Evolutionary conservation across 257 asterid genomes (phyloP).

Genomic region (Agastache rugosa): DNA sequence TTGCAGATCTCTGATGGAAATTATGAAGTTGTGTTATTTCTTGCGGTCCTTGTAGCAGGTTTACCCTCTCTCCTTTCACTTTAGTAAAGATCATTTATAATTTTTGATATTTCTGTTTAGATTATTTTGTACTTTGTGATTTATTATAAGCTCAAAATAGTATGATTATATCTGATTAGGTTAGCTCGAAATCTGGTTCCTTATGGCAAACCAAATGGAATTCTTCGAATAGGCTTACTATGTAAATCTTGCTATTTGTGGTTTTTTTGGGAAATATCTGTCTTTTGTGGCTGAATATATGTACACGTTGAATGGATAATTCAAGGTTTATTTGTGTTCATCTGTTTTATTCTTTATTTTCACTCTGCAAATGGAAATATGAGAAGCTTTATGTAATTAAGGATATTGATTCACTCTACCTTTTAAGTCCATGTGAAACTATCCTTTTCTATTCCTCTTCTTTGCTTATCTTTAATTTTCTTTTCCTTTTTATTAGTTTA

Average conservation of each 20-base stretch:
- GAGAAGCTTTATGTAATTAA: slow-evolving; percentile 44
- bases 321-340: slow-evolving; percentile 27
- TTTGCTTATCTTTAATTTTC: slow-evolving; percentile 19
- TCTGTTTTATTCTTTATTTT: slow-evolving; percentile 31
- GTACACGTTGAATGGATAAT: slow-evolving; percentile 6
- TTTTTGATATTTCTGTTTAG: slow-evolving; percentile 26
- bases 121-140: slow-evolving; percentile 11
- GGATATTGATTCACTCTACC: slow-evolving; percentile 50
- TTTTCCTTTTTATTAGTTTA: slow-evolving; percentile 20
- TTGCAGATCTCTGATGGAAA: slow-evolving; percentile 45
- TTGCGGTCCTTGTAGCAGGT: slow-evolving; percentile 37
- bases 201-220: slow-evolving; percentile 19
- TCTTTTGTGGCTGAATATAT: slow-evolving; percentile 2
- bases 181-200: slow-evolving; percentile 25
- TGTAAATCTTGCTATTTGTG: slow-evolving; percentile 33
- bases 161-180: slow-evolving; percentile 22
- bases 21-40: slow-evolving; percentile 22
- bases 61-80: slow-evolving; percentile 18
- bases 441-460: slow-evolving; percentile 48
- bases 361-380: slow-evolving; percentile 39
- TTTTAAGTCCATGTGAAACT: slow-evolving; percentile 60
- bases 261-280: slow-evolving; percentile 21
- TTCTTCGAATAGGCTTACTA: slow-evolving; percentile 26
- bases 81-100: not conserved
- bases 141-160: slow-evolving; percentile 9